Base-by-base conservation (phyloP, 495 filamentous ascomycete genomes). In the Xylaria telfairii region DNA sequence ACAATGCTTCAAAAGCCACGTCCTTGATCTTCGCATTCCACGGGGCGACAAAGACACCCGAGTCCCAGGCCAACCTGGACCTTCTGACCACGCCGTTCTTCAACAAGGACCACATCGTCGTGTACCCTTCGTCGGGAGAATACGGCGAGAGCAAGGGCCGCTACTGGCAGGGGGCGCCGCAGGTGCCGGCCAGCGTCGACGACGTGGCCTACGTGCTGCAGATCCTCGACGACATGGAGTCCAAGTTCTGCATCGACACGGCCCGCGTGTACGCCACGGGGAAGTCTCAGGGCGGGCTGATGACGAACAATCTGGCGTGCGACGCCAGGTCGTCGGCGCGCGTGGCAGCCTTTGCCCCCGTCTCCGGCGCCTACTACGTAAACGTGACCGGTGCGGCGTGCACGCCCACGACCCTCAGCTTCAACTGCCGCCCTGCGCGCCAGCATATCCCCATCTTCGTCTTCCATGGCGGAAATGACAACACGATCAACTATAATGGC, bases 271-370 rank as follows among this genome's bases (percentile, higher is more conserved):
- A 87, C 68, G 86, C 88, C 1, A 82, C 83, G 8, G 89, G 89
- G 4, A 88, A 89, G 71, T 89, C 87, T 0, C 88, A 90, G 71
- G 89, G 89, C 26, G 89, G 87, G 6, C 87, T 87, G 2, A 87
- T 90, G 67, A 81, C 83, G 7, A 79, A 79, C 37, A 77, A 85
- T 0, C 82, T 91, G 1, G 87, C 89, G 1, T 90, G 89, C 75
- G 81, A 87, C 70, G 76, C 83, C 47, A 59, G 77, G 8, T 59
- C 74, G 59, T 81, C 71, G 30, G 70, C 47, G 9, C 74, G 72
- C 34, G 81, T 87, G 37, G 82, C 84, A 3, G 85, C 85, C 0
- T 85, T 87, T 62, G 85, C 83, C 1, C 78, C 83, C 15, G 82
- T 83, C 8, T 81, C 82, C 1, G 84, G 82, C 0, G 82, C 84